phyloP scores from a whole-genome alignment of 2,329 filamentous ascomycete species.

The Monilinia vaccinii-corymbosi region DNA sequence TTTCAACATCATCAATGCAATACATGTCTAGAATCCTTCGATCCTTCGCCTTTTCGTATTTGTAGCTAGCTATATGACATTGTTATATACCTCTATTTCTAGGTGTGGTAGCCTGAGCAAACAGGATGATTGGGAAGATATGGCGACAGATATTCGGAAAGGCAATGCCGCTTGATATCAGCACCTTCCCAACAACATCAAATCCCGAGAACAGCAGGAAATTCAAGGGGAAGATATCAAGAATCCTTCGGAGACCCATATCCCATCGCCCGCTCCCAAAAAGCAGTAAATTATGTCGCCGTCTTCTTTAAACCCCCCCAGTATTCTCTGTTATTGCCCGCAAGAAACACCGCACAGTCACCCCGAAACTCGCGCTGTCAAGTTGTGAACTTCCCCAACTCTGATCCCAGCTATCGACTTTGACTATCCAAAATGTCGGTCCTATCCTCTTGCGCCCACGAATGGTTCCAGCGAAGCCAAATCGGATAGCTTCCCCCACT shows the following conservation, averaged over 20 bases:
- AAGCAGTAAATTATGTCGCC: background rate
- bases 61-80: too few species aligned
- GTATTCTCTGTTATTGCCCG: too few species aligned
- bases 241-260: background rate
- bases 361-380: fast-evolving
- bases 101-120: too few species aligned
- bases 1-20: too few species aligned
- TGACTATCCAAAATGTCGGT: background rate
- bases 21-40: too few species aligned
- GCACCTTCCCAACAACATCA: background rate
- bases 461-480: background rate
- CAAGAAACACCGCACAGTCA: background rate
- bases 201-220: background rate
- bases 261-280: background rate
- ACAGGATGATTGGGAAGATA: background rate
- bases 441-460: background rate
- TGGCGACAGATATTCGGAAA: background rate
- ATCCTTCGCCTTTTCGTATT: too few species aligned
- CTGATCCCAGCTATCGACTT: background rate
- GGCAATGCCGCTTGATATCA: background rate
- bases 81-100: too few species aligned
- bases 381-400: background rate
- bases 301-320: background rate
- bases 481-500: background rate
- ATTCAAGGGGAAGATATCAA: too few species aligned